These are phyloP conservation scores for Verticillium klebahnii DNA, from an alignment of 2,329 filamentous ascomycete genomes.

Conservation along the genomic window DNA sequence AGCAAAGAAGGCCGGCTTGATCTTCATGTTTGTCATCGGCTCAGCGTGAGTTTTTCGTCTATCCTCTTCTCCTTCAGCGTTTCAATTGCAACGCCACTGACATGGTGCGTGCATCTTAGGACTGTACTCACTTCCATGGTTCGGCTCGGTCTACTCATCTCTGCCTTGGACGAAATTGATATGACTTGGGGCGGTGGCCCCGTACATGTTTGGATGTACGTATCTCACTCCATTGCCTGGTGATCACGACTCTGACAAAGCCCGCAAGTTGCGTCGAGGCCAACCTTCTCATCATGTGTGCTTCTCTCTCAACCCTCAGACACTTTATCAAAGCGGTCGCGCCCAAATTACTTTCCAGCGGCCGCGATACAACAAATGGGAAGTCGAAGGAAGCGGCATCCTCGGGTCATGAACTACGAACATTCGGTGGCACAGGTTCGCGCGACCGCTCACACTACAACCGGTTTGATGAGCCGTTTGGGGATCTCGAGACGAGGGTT, in stretches of 20 bases:
- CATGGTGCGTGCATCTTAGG: constrained; percentile 8
- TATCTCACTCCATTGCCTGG: background rate
- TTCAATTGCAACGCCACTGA: background rate
- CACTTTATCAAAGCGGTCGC: constrained; percentile 23
- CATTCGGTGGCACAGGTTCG: constrained; percentile 2
- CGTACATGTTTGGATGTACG: constrained; percentile 21
- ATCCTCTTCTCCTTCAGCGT: no score
- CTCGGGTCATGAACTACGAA: background rate
- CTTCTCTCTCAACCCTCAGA: constrained; percentile 25
- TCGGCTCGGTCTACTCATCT: constrained; percentile 19
- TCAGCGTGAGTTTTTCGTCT: constrained; percentile 14
- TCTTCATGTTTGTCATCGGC: constrained; percentile 36
- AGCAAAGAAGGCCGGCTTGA: constrained; percentile 37
- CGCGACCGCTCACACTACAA: constrained; percentile 2
- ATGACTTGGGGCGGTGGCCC: constrained; percentile 20
- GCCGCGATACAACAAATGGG: background rate
- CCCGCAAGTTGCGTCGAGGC: constrained; percentile 25
- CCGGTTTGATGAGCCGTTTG: constrained; percentile 2
- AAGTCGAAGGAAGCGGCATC: background rate
- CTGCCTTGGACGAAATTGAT: constrained; percentile 19
- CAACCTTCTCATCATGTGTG: constrained; percentile 33
- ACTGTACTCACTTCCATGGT: constrained; percentile 25
- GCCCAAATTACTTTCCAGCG: constrained; percentile 15
- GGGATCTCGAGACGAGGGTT: background rate
- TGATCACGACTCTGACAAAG: background rate